A percentile compares a stretch with the other conserved stretches of the same genome.
These are phyloP conservation scores for Cicer cuneatum DNA, from an alignment of 306 rosid genomes.

Conservation along the genomic window DNA sequence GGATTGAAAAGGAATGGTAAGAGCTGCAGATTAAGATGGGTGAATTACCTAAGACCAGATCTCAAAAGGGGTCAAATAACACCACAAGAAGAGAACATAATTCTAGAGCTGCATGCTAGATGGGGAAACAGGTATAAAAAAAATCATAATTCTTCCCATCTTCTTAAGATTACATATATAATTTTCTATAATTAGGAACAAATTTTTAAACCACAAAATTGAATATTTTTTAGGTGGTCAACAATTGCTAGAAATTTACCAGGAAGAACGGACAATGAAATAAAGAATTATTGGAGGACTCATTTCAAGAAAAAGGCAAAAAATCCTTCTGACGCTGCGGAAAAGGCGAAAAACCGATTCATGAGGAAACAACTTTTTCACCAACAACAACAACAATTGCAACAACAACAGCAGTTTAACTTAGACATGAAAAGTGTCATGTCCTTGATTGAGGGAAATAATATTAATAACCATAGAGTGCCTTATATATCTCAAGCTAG, in stretches of 20 bases:
- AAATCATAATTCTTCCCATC: neutral
- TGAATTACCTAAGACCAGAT: slow-evolving; percentile 93
- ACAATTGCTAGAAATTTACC: slow-evolving; percentile 95
- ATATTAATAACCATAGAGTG: slow-evolving; percentile 29
- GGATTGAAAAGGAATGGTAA: slow-evolving; percentile 95
- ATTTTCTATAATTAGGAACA: neutral
- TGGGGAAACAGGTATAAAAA: slow-evolving; percentile 92
- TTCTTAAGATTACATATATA: slow-evolving; percentile 8
- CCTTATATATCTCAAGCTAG: slow-evolving; percentile 51
- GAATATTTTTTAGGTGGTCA: slow-evolving; percentile 69
- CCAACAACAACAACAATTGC: slow-evolving; percentile 56
- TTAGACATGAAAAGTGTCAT: slow-evolving; percentile 65
- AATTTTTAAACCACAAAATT: neutral
- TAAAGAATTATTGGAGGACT: slow-evolving; percentile 92
- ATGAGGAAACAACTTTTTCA: slow-evolving; percentile 67
- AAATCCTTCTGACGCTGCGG: slow-evolving; percentile 54
- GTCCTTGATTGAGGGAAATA: slow-evolving; percentile 67
- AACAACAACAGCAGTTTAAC: slow-evolving; percentile 52
- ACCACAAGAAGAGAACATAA: slow-evolving; percentile 89
- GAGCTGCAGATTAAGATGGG: slow-evolving; percentile 98
- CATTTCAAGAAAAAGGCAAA: slow-evolving; percentile 83
- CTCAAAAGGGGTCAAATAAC: slow-evolving; percentile 93
- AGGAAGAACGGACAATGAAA: slow-evolving; percentile 95
- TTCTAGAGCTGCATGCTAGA: slow-evolving; percentile 81
- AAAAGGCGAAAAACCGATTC: slow-evolving; percentile 67